Percentiles rank a stretch among this genome's conserved stretches.
These are phyloP conservation scores for Taxillus chinensis DNA, from an alignment of 164 flowering plant species.

Conservation along the genomic window DNA sequence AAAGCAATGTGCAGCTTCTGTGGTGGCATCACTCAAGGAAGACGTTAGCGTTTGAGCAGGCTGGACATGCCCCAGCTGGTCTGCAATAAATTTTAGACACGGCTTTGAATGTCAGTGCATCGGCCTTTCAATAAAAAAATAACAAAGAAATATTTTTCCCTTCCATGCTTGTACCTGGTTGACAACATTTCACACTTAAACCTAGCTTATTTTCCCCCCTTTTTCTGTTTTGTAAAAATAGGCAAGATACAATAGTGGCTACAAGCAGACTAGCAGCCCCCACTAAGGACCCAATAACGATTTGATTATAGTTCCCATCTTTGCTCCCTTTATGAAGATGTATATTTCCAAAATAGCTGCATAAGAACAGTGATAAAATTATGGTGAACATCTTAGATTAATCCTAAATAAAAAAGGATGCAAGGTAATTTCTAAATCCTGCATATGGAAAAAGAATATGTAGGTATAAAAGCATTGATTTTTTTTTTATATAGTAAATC, in stretches of 20 bases:
- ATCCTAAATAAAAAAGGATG: no score
- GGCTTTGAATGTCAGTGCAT: not conserved
- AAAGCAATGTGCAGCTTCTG: constrained; percentile 83
- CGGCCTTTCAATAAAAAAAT: not conserved
- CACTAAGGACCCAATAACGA: constrained; percentile 49
- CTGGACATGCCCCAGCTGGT: constrained; percentile 16
- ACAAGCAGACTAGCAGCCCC: constrained; percentile 60
- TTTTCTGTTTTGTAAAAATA: constrained; percentile 29
- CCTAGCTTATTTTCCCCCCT: constrained; percentile 38
- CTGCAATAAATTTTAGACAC: constrained; percentile 20
- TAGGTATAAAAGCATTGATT: no score
- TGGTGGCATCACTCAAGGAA: constrained; percentile 35
- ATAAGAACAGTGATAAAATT: constrained; percentile 5
- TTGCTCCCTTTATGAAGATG: constrained; percentile 43
- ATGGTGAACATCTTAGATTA: not conserved
- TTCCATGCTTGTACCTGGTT: not conserved
- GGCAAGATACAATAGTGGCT: constrained; percentile 41
- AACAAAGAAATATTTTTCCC: no score
- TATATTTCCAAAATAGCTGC: constrained; percentile 72
- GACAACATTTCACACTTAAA: constrained; percentile 6
- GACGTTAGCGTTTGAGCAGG: constrained; percentile 43
- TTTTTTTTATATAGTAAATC: no score
- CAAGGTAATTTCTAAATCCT: no score
- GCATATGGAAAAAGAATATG: no score
- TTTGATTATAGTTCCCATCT: constrained; percentile 22